Conservation (phyloP, 345 rosid genomes). For the Pistacia atlantica region DNA sequence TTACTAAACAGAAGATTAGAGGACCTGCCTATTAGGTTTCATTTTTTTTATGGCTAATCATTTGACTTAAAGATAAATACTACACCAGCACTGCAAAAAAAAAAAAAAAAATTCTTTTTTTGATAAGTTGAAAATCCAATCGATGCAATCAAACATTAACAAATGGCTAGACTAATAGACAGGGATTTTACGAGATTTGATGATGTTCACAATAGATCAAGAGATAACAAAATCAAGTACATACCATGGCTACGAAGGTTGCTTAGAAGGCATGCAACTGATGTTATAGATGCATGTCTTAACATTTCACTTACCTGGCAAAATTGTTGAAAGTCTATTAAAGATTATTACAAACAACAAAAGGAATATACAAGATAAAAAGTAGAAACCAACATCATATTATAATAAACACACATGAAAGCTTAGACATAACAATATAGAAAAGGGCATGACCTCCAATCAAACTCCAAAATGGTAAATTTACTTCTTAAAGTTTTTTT, state of each 20-base stretch:
- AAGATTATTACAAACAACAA: slow-evolving; percentile 14
- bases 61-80: background rate
- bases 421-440: background rate
- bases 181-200: background rate
- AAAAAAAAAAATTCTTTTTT: no score
- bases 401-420: background rate
- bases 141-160: background rate
- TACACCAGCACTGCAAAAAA: background rate
- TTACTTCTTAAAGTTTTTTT: no score
- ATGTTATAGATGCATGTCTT: slow-evolving; percentile 60
- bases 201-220: background rate
- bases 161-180: background rate
- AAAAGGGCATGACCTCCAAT: background rate
- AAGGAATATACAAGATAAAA: background rate
- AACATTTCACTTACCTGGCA: slow-evolving; percentile 73
- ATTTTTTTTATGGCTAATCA: background rate
- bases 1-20: background rate
- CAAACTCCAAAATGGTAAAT: background rate
- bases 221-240: slow-evolving; percentile 12
- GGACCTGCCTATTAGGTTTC: background rate
- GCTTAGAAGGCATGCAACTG: slow-evolving; percentile 62
- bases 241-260: slow-evolving; percentile 84
- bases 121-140: background rate
- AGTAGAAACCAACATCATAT: background rate
- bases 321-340: slow-evolving; percentile 16